Percentiles rank a stretch among this genome's conserved stretches.
phyloP scores from a whole-genome alignment of 495 filamentous ascomycete species.

The Talaromyces wortmannii region DNA sequence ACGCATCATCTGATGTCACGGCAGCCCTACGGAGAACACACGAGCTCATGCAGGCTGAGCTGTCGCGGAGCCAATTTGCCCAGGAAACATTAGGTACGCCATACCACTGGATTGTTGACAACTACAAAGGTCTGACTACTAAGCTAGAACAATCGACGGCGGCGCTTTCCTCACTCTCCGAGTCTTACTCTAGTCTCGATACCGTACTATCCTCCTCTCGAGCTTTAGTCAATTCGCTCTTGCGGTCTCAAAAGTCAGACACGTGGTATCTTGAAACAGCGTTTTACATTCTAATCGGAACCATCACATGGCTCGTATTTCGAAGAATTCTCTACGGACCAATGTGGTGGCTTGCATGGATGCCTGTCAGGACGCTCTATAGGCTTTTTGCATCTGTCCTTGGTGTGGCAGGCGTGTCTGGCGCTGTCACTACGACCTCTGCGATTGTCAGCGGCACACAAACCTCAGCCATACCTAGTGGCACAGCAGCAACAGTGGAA shows the following conservation, averaged over 20 bases:
- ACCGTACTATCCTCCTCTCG: conserved; percentile 64
- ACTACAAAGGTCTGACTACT: conserved; percentile 5
- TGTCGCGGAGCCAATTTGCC: conserved; percentile 80
- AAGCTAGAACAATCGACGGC: conserved; percentile 59
- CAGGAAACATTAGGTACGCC: conserved; percentile 64
- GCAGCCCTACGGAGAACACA: conserved; percentile 78
- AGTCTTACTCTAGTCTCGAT: conserved; percentile 73
- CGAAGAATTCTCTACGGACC: conserved; percentile 82
- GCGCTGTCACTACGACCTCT: conserved; percentile 21
- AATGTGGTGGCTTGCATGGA: conserved; percentile 79
- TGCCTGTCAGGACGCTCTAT: conserved; percentile 62
- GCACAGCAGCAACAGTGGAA: not conserved
- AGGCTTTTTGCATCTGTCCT: conserved; percentile 38
- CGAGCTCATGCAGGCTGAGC: conserved; percentile 71
- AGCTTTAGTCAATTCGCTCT: conserved; percentile 68
- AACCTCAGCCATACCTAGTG: not conserved
- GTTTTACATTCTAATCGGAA: conserved; percentile 70
- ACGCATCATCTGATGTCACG: conserved; percentile 78
- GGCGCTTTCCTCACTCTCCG: conserved; percentile 69
- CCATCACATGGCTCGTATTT: conserved; percentile 79
- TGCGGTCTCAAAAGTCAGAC: conserved; percentile 86
- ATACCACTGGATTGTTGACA: not conserved
- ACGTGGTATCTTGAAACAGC: conserved; percentile 93
- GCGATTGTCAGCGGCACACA: not conserved
- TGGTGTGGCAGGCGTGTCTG: conserved; percentile 28